Base-by-base conservation (phyloP, 257 asterid species). In the Plantago elongata region DNA sequence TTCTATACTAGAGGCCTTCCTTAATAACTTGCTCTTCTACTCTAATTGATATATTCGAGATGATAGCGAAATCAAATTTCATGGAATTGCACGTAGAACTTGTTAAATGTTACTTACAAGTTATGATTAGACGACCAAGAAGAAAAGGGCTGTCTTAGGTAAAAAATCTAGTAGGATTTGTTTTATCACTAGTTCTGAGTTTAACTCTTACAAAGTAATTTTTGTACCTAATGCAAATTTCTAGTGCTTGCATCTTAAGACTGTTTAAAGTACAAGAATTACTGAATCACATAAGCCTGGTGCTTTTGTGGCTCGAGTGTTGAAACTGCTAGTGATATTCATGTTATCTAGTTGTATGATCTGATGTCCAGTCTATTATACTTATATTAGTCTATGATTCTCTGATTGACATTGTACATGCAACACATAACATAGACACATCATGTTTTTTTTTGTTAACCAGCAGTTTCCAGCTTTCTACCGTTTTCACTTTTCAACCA, bases 401-500 rank as follows among this genome's bases (percentile, higher is more conserved):
- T 22, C 27, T 22, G 27, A 22, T 22, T 22, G 27, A 22, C 27
- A 22, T 22, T 22, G 2, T 57, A 37, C 29, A 15, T 54, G 46
- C 62, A 45, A 43, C 72, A 61, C 40, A 52, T 10, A 62, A 54
- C 60, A 60, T 34, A 13, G n/a, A 37, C 60, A 29, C 16, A 4
- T 30, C 16, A 38, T 34, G 34, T 46, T 5, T 10, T 63, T 63
- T 13, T n/a, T 18, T 11, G 43, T 22, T 46, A 22, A 22, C 27
- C 27, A 22, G 27, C n/a, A 45, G 11, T 18, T 13, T n/a, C n/a
- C 29, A 57, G 13, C 52, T 29, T 16, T n/a, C 45, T 11, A 40
- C 61, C 14, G 43, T 69, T 73, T 57, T 50, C 45, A 59, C 42
- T 69, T 73, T 57, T 50, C 45, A 59, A 61, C 71, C 64, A 64